phyloP scores from a whole-genome alignment of 2,329 filamentous ascomycete species.

The Karstenula rhodostoma region DNA sequence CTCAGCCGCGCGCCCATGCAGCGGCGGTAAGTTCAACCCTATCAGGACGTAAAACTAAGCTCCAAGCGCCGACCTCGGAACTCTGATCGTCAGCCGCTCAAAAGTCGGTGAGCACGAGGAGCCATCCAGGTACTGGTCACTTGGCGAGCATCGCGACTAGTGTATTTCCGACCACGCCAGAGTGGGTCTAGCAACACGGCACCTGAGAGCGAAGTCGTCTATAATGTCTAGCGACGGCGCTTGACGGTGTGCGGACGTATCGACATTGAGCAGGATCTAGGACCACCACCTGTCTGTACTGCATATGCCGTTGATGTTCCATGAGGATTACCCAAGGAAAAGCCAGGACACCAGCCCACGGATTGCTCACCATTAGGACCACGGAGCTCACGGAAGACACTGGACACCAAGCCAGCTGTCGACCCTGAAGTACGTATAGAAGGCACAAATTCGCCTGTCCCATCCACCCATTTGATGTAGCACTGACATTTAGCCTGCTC shows the following conservation, averaged over 20 bases:
- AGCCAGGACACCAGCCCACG: neutral
- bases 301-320: constrained; percentile 1
- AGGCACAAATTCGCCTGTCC: constrained; percentile 38
- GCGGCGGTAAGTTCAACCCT: constrained; percentile 41
- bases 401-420: constrained; percentile 2
- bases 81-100: constrained; percentile 37
- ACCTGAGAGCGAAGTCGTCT: constrained; percentile 13
- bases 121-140: constrained; percentile 30
- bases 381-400: constrained; percentile 6
- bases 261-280: constrained; percentile 3
- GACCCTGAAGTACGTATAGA: constrained; percentile 45
- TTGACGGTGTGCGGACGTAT: constrained; percentile 8
- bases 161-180: constrained; percentile 5
- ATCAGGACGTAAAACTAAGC: constrained; percentile 27
- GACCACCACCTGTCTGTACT: neutral
- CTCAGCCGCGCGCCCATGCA: constrained; percentile 31
- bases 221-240: constrained; percentile 15
- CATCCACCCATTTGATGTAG: constrained; percentile 34
- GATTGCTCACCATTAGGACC: neutral
- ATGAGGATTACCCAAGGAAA: constrained; percentile 4
- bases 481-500: constrained; percentile 44
- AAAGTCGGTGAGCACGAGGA: constrained; percentile 34
- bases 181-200: constrained; percentile 11
- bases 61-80: constrained; percentile 33
- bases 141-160: constrained; percentile 29